Evolutionary conservation across 768 basidiomycete genomes (phyloP), one percentile per base, ranked within the genome.

Genomic region (Podaxis carcinomalis): DNA sequence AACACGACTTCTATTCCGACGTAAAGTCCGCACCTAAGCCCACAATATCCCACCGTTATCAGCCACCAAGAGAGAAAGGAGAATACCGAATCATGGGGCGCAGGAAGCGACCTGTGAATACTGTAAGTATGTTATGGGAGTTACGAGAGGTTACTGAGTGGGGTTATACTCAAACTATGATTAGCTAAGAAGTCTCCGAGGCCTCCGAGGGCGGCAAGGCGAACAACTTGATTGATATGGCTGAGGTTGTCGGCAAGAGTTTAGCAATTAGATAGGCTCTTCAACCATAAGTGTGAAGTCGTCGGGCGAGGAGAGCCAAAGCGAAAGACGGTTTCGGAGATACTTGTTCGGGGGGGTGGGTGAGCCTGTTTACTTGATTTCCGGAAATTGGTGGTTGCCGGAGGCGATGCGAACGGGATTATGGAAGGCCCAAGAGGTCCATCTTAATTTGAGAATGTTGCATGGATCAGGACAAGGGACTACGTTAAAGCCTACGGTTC

Each of bases 21-120:
- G n/a, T n/a, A 47, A 57, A 49, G 13, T 57, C 56, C 56, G 56
- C 44, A 55, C 6, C 39, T 55, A 40, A 23, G 25, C 46, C 13
- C 27, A 36, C 0, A 52, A 14, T 5, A 36, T 27, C 6, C 47
- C 47, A 23, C 13, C 40, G 1, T 4, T 49, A 21, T 23, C 47
- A 21, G 47, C 21, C 25, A 5, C 11, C 25, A 49, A 23, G 47
- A 23, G 13, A 27, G 47, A 23, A 27, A 49, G 47, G 47, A 21
- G 5, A 16, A n/a, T 2, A n/a, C 19, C 42, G 19, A 40, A 40
- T 5, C n/a, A 14, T 19, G 42, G 42, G 28, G 7, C 16, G 42
- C 16, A 16, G 13, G 42, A 44, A 44, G 42, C 4, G 42, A n/a
- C 19, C 42, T 19, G 16, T 16, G n/a, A 16, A 53, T 23, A 23